Percentiles rank a stretch among this genome's conserved stretches.
Conservation (phyloP, 2,329 filamentous ascomycete genomes). For the Metarhizium robertsii region DNA sequence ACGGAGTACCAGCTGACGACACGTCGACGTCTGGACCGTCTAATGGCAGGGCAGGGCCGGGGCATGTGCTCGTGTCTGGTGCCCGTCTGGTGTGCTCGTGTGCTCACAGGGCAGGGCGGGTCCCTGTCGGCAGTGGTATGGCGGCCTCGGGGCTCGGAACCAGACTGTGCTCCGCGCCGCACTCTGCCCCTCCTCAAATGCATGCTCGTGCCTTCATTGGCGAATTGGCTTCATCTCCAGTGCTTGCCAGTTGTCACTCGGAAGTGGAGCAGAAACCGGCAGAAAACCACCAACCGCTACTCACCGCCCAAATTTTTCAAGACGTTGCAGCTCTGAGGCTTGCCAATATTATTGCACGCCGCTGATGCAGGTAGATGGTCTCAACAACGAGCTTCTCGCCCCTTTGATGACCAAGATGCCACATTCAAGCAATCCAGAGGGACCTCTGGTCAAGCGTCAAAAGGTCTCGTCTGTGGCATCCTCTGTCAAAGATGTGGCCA, state of each 20-base stretch:
- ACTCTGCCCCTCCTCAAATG: too few relatives aligned
- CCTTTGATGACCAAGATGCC: constrained; percentile 31
- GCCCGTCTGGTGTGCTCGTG: too few relatives aligned
- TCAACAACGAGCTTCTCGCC: neutral
- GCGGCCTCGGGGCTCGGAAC: too few relatives aligned
- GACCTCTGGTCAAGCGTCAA: constrained; percentile 67
- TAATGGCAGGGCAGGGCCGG: too few relatives aligned
- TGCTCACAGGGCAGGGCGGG: too few relatives aligned
- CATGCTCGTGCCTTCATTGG: neutral
- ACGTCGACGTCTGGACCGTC: too few relatives aligned
- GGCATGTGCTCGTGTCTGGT: too few relatives aligned
- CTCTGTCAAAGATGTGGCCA: constrained; percentile 26
- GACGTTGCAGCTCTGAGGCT: neutral
- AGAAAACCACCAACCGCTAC: constrained; percentile 9
- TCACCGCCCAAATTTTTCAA: constrained; percentile 19
- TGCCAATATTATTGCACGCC: too few relatives aligned
- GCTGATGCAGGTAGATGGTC: neutral
- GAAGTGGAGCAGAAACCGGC: constrained; percentile 8
- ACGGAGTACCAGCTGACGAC: too few relatives aligned
- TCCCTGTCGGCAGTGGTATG: too few relatives aligned
- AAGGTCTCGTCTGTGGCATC: constrained; percentile 42
- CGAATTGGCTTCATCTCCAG: neutral
- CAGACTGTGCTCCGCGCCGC: too few relatives aligned
- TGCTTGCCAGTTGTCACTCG: neutral
- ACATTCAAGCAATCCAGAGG: constrained; percentile 44